Conservation (phyloP, 2,329 filamentous ascomycete species). For the Fusarium vanettenii region DNA sequence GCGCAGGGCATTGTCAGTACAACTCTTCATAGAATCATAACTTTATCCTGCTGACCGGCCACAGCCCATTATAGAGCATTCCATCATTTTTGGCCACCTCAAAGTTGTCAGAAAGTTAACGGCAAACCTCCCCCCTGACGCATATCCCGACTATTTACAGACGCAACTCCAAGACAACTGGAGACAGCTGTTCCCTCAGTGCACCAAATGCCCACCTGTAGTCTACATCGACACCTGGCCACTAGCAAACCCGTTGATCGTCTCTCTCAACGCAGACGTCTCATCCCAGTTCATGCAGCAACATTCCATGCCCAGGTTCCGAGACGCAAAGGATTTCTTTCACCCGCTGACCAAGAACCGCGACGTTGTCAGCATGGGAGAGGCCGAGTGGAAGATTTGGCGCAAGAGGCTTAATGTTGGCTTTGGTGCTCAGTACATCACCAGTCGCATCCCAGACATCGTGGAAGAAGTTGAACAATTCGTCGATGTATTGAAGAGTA, state of each 20-base stretch:
- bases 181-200: constrained; percentile 31
- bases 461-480: constrained; percentile 53
- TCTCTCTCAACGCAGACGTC: constrained; percentile 34
- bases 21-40: background rate
- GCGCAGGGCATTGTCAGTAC: background rate
- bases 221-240: constrained; percentile 48
- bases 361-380: constrained; percentile 49
- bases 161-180: constrained; percentile 28
- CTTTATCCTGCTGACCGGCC: background rate
- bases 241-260: constrained; percentile 25
- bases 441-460: constrained; percentile 49
- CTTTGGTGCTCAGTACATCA: constrained; percentile 52
- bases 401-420: constrained; percentile 49
- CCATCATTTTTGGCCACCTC: constrained; percentile 33
- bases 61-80: constrained; percentile 34
- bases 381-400: constrained; percentile 45
- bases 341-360: constrained; percentile 46
- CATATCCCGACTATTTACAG: constrained; percentile 29
- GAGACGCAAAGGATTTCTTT: constrained; percentile 43
- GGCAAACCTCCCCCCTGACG: constrained; percentile 23
- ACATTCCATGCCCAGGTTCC: constrained; percentile 33
- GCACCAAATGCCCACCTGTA: constrained; percentile 38
- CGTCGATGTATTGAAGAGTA: constrained; percentile 28
- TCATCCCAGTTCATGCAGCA: constrained; percentile 38
- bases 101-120: constrained; percentile 22